phyloP scores from a whole-genome alignment of 148 eudicot species.

The Fagopyrum tataricum region DNA sequence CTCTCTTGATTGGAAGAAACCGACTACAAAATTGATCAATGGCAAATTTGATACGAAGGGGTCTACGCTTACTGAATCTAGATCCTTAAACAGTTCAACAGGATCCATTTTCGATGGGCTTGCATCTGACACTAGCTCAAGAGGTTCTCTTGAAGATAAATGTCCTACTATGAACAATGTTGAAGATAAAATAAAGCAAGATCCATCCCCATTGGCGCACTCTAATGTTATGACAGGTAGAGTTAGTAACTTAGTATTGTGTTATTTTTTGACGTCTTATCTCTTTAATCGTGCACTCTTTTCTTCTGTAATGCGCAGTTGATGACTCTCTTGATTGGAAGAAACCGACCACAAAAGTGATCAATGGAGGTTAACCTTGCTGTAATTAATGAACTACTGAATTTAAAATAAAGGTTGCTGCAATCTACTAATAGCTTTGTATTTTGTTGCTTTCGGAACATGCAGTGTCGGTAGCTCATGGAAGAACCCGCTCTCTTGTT shows the following conservation, averaged over 20 bases:
- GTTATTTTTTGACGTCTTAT: not conserved
- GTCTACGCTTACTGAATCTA: constrained; percentile 25
- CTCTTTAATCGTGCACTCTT: not conserved
- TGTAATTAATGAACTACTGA: not conserved
- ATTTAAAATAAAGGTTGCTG: not conserved
- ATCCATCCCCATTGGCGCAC: constrained; percentile 23
- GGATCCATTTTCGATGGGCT: constrained; percentile 31
- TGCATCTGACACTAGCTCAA: constrained; percentile 5
- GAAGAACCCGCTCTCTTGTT: constrained; percentile 89
- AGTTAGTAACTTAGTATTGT: not conserved
- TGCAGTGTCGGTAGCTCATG: constrained; percentile 53
- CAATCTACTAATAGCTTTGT: constrained; percentile 1
- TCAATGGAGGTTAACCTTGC: constrained; percentile 57
- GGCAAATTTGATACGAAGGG: constrained; percentile 29
- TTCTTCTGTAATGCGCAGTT: constrained; percentile 21
- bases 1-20: constrained; percentile 24
- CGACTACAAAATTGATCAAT: constrained; percentile 39
- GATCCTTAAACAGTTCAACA: constrained; percentile 16
- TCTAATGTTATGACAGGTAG: constrained; percentile 36
- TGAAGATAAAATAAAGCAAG: constrained; percentile 31
- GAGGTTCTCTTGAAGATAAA: constrained; percentile 38
- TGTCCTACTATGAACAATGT: constrained; percentile 28
- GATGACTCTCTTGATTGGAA: constrained; percentile 26
- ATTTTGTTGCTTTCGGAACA: constrained; percentile 18
- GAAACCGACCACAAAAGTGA: constrained; percentile 34